Evolutionary conservation across 495 filamentous ascomycete species (phyloP), one percentile per base, ranked within the genome.

Genomic region (Annulohypoxylon nitens): DNA sequence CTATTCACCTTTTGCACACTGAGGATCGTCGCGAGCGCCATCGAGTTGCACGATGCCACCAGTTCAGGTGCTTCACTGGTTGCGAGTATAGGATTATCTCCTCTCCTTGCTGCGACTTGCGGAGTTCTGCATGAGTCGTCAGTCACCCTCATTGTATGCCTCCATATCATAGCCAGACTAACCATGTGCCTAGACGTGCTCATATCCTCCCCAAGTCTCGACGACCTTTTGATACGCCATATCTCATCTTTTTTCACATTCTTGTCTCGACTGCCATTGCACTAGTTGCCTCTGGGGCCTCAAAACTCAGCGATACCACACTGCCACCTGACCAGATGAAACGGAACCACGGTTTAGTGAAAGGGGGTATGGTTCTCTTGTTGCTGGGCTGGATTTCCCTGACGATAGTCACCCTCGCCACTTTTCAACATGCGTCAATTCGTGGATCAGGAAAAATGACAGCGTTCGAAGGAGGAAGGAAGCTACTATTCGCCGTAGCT

Each of bases 51-150:
- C 18, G 66, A 69, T 34, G n/a, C 75, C n/a, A 73, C 70, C 6
- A 78, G 66, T 23, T 47, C 74, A 7, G 75, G 74, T 10, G 82
- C 81, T 5, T 68, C 75, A 23, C 73, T 84, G 10, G 76, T 86
- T 12, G 75, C 76, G 1, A 82, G 79, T 39, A 79, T 86, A 45
- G 84, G 84, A 4, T 64, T 85, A 4, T 83, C 82, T 0, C 83
- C 84, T 14, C 71, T 86, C 6, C 73, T 86, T n/a, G 76, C 84
- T 18, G 79, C 77, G 0, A 53, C 68, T 4, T 74, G 73, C 69
- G 80, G 82, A 0, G 63, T 84, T 34, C 71, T 85, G 0, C 80
- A 83, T 51, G 82, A 85, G 72, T 76, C 81, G 84, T 85, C 64
- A 68, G 82, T 74, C 20, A 36, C 14, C 37, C 26, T 16, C 11